phyloP scores from a whole-genome alignment of 139 green algal species.

The Chlamydomonas incerta region DNA sequence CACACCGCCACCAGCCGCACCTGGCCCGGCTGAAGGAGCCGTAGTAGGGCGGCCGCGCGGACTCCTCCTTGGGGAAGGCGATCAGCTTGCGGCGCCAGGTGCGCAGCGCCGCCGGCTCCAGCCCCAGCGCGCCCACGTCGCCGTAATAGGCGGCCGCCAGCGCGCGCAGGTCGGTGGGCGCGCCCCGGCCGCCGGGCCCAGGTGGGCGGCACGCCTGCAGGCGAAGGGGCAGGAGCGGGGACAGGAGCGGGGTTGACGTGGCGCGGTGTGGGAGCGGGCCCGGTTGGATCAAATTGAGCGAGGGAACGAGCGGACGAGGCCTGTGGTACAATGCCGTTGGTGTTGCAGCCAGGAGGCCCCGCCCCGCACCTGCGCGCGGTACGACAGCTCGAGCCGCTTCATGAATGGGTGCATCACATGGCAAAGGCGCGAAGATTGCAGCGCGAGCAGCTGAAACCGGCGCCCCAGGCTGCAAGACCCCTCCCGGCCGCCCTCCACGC shows the following conservation, averaged over 20 bases:
- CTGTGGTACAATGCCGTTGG: too few relatives aligned
- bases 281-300: too few relatives aligned
- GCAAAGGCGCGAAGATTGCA: too few relatives aligned
- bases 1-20: too few relatives aligned
- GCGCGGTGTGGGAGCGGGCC: neutral
- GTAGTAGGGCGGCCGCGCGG: slow-evolving; percentile 70
- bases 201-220: slow-evolving; percentile 66
- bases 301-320: too few relatives aligned
- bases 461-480: too few relatives aligned
- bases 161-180: slow-evolving; percentile 11
- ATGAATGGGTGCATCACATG: too few relatives aligned
- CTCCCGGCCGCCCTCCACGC: too few relatives aligned
- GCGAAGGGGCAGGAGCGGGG: neutral
- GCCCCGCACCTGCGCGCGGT: too few relatives aligned
- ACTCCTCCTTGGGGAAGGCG: slow-evolving; percentile 21
- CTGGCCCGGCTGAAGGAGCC: slow-evolving; percentile 61
- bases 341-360: too few relatives aligned
- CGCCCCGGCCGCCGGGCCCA: slow-evolving; percentile 61
- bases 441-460: too few relatives aligned
- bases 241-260: neutral
- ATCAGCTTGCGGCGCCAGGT: slow-evolving; percentile 76
- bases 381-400: too few relatives aligned
- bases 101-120: slow-evolving; percentile 11
- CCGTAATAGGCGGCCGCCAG: slow-evolving; percentile 21
- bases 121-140: neutral